Percentiles rank a stretch among this genome's conserved stretches.
Conservation (phyloP, 2,329 filamentous ascomycete genomes). For the Cytospora paraplurivora region DNA sequence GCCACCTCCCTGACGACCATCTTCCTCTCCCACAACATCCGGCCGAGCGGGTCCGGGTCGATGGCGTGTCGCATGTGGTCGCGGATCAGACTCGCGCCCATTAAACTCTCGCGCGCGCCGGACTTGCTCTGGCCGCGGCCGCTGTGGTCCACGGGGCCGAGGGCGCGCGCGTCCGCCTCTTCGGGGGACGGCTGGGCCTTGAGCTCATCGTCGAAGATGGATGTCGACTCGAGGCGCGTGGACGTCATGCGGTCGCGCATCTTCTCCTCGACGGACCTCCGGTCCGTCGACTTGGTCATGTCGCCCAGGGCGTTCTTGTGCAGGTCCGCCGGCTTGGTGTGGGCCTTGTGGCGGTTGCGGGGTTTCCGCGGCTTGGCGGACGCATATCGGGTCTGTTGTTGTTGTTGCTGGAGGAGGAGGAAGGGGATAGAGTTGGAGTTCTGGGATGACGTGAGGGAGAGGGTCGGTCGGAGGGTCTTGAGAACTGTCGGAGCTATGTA, state of each 20-base stretch:
- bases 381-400: slow-evolving; percentile 19
- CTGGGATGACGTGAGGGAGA: slow-evolving; percentile 22
- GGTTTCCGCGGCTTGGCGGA: slow-evolving; percentile 32
- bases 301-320: slow-evolving; percentile 28
- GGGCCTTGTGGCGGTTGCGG: slow-evolving; percentile 38
- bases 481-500: slow-evolving; percentile 27
- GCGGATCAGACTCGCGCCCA: slow-evolving; percentile 42
- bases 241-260: slow-evolving; percentile 47
- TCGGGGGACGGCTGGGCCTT: slow-evolving; percentile 38
- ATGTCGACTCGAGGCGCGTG: slow-evolving; percentile 51
- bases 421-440: slow-evolving; percentile 5
- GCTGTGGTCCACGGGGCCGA: slow-evolving; percentile 25
- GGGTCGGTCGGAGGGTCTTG: slow-evolving; percentile 28
- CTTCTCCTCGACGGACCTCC: slow-evolving; percentile 46
- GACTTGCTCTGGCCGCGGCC: slow-evolving; percentile 43
- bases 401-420: slow-evolving; percentile 17
- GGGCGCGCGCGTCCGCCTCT: background rate
- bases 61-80: slow-evolving; percentile 63
- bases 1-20: slow-evolving; percentile 78
- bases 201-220: slow-evolving; percentile 64
- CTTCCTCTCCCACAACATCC: slow-evolving; percentile 78
- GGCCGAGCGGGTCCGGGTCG: slow-evolving; percentile 73
- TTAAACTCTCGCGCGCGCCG: slow-evolving; percentile 30
- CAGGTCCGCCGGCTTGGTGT: slow-evolving; percentile 34
- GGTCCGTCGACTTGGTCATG: slow-evolving; percentile 37